Conservation (phyloP, 768 basidiomycete genomes). For the Mycena haematopus region DNA sequence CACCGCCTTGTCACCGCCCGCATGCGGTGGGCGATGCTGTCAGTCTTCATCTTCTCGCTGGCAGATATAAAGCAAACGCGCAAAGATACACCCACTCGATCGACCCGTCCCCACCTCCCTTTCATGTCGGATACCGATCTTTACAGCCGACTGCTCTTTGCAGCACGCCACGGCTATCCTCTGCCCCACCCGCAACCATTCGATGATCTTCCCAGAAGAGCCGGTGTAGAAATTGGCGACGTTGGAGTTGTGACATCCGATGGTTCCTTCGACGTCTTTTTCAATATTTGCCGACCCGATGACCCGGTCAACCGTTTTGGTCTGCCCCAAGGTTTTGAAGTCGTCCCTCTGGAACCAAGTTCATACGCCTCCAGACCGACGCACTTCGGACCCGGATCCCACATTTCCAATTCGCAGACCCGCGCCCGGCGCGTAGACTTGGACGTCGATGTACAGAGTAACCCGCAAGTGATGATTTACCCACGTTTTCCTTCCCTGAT, state of each 20-base stretch:
- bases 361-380: not conserved
- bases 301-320: constrained; percentile 4
- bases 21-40: too few relatives aligned
- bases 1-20: too few relatives aligned
- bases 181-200: not conserved
- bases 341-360: not conserved
- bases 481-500: too few relatives aligned
- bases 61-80: too few relatives aligned
- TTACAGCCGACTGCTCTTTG: constrained; percentile 1
- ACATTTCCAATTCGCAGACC: not conserved
- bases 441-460: not conserved
- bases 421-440: not conserved
- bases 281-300: not conserved
- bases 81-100: too few relatives aligned
- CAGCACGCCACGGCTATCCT: constrained; percentile 7
- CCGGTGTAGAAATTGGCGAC: constrained; percentile 3
- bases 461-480: not conserved
- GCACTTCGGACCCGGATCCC: not conserved
- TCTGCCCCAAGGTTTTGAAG: not conserved
- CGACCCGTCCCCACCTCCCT: too few relatives aligned
- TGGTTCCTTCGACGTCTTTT: not conserved
- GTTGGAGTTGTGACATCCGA: constrained; percentile 3
- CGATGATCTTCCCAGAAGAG: not conserved
- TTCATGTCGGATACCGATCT: constrained; percentile 1
- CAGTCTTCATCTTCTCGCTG: too few relatives aligned